These are phyloP conservation scores for Mycena vulgaris DNA, from an alignment of 768 basidiomycete species.

Conservation along the genomic window DNA sequence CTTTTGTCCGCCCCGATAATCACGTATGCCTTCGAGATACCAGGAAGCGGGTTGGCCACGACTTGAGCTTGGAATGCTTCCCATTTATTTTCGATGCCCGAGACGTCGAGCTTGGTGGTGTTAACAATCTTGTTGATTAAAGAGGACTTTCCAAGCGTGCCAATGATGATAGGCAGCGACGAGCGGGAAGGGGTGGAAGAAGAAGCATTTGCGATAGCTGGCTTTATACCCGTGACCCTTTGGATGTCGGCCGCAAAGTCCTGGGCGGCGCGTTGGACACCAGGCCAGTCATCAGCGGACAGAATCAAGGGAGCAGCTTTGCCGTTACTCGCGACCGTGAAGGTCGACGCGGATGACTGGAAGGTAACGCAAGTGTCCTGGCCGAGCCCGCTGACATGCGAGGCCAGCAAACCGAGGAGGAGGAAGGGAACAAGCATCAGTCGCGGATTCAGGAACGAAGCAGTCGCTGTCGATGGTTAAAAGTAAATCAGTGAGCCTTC, in stretches of 20 bases:
- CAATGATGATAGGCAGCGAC: too few species aligned
- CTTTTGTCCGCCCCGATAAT: conserved; percentile 80
- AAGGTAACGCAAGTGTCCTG: conserved; percentile 66
- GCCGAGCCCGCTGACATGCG: conserved; percentile 59
- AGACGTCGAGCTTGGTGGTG: too few species aligned
- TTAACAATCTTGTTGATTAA: too few species aligned
- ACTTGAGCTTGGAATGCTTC: conserved; percentile 70
- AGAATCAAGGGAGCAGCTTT: conserved; percentile 65
- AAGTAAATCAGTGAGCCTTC: too few species aligned
- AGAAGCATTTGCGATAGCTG: conserved; percentile 67
- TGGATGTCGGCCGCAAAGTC: conserved; percentile 76
- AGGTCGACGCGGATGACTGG: conserved; percentile 51
- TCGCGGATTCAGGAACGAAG: background rate
- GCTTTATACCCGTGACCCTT: conserved; percentile 69
- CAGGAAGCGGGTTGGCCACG: conserved; percentile 70
- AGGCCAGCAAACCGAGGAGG: conserved; percentile 9
- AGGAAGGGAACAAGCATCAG: conserved; percentile 16
- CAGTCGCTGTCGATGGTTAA: too few species aligned
- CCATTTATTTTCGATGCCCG: conserved; percentile 75
- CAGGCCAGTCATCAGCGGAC: conserved; percentile 73
- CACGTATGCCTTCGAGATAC: conserved; percentile 73
- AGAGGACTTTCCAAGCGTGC: conserved; percentile 70
- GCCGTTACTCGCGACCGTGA: conserved; percentile 62
- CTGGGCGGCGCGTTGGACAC: conserved; percentile 71
- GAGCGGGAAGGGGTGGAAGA: conserved; percentile 52